phyloP scores from a whole-genome alignment of 345 rosid species.

The Citropsis articulata region DNA sequence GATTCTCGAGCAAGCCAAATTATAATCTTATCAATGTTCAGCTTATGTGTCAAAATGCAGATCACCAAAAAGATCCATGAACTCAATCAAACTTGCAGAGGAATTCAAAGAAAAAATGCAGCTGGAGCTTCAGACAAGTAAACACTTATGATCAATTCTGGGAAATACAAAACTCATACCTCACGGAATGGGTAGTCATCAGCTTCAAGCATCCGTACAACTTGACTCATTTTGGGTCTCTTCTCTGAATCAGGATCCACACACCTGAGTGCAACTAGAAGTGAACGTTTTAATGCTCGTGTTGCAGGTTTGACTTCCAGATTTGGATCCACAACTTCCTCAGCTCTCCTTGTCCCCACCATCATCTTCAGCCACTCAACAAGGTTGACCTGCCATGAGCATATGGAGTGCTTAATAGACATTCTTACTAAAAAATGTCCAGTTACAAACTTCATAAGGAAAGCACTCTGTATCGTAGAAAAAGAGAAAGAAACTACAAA shows the following conservation, averaged over 20 bases:
- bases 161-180: constrained; percentile 34
- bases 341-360: constrained; percentile 92
- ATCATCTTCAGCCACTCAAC: constrained; percentile 96
- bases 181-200: constrained; percentile 79
- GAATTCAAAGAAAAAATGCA: neutral
- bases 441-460: neutral
- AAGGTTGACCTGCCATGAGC: constrained; percentile 67
- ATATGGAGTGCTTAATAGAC: constrained; percentile 5
- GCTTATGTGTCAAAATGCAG: neutral
- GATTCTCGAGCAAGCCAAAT: neutral
- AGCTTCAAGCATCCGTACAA: constrained; percentile 83
- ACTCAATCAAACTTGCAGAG: neutral
- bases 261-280: constrained; percentile 80
- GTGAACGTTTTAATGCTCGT: constrained; percentile 71
- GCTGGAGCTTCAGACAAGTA: neutral
- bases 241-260: constrained; percentile 87
- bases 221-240: constrained; percentile 94
- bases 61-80: neutral
- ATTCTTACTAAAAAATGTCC: neutral
- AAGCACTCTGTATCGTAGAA: neutral
- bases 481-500: neutral
- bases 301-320: constrained; percentile 74
- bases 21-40: neutral
- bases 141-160: neutral
- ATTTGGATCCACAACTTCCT: constrained; percentile 84